Percentiles rank a stretch among this genome's conserved stretches.
Conservation (phyloP, 2,329 filamentous ascomycete species). For the Trichoderma guizhouense region DNA sequence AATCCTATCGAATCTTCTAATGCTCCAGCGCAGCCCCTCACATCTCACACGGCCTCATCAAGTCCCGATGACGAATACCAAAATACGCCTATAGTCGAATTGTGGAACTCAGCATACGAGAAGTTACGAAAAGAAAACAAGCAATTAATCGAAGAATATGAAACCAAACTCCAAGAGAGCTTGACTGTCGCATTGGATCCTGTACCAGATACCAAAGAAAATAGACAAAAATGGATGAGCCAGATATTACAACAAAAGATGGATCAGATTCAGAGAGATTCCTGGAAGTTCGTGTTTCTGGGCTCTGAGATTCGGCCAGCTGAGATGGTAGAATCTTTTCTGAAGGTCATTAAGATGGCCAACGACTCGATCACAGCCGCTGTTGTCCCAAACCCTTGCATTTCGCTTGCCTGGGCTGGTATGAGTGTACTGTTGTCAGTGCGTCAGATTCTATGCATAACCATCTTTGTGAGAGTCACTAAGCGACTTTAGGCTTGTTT, state of each 20-base stretch:
- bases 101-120: slow-evolving; percentile 5
- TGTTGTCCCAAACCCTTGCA: not conserved
- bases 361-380: not conserved
- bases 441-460: not conserved
- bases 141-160: not conserved
- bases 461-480: not conserved
- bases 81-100: not conserved
- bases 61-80: not conserved
- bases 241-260: not conserved
- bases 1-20: not conserved
- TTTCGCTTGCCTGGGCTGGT: not conserved
- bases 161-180: not conserved
- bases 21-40: not conserved
- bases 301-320: not conserved
- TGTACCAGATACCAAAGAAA: not conserved
- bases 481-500: not conserved
- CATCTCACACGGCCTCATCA: not conserved
- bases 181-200: accelerated
- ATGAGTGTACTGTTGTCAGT: not conserved
- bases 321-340: not conserved
- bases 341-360: not conserved
- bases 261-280: not conserved
- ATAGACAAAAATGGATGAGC: not conserved
- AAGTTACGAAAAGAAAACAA: not conserved
- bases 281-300: not conserved